Conservation (phyloP, 371 early-diverging fungal species). For the Saksenaea vasiformis region DNA sequence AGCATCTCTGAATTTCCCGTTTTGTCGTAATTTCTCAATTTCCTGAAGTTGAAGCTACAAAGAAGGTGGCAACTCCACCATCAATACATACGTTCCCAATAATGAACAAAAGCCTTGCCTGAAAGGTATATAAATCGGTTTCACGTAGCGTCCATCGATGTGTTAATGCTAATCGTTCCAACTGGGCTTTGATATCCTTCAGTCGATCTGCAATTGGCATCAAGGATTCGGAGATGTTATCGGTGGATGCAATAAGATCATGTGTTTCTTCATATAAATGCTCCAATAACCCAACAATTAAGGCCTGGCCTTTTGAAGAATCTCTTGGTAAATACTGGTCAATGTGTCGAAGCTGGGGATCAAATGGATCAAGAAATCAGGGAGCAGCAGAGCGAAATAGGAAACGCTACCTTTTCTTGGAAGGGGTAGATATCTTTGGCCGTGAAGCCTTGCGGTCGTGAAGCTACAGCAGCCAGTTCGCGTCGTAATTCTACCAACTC, state of each 20-base stretch:
- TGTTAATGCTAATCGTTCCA: slow-evolving; percentile 74
- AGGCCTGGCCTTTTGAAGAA: slow-evolving; percentile 76
- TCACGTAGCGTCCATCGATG: slow-evolving; percentile 85
- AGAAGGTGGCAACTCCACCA: background rate
- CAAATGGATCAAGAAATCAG: background rate
- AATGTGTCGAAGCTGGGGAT: slow-evolving; percentile 59
- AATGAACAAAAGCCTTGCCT: slow-evolving; percentile 37
- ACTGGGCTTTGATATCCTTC: slow-evolving; percentile 69
- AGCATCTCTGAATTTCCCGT: slow-evolving; percentile 80
- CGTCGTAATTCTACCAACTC: slow-evolving; percentile 66
- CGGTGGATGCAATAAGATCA: slow-evolving; percentile 78
- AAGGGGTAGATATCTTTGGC: slow-evolving; percentile 51
- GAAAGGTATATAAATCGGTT: slow-evolving; percentile 81
- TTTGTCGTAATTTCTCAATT: slow-evolving; percentile 64
- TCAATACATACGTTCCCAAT: background rate
- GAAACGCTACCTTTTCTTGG: slow-evolving; percentile 53
- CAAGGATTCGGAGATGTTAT: slow-evolving; percentile 67
- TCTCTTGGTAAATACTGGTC: slow-evolving; percentile 56
- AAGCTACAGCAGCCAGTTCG: slow-evolving; percentile 55
- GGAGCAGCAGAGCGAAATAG: background rate
- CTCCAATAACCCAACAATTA: slow-evolving; percentile 82
- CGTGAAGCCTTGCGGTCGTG: slow-evolving; percentile 45
- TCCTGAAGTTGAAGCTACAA: slow-evolving; percentile 67
- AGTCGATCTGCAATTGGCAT: slow-evolving; percentile 75
- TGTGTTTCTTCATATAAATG: slow-evolving; percentile 80